Conservation (phyloP, 2,329 filamentous ascomycete genomes). For the Pyrenochaeta sp. region DNA sequence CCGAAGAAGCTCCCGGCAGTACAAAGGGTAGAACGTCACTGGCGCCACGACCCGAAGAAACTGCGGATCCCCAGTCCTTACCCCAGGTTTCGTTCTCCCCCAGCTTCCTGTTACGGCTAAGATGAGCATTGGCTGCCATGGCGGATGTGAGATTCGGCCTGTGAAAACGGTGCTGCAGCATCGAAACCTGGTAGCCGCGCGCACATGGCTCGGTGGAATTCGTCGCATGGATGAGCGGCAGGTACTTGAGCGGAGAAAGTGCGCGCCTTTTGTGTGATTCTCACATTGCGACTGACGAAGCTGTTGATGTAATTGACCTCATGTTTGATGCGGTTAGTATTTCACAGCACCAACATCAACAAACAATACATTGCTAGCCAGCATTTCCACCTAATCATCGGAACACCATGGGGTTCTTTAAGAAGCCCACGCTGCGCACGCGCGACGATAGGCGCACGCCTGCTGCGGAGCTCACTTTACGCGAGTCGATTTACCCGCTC, state of each 20-base stretch:
- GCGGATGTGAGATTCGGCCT: constrained; percentile 10
- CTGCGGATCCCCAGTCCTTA: constrained; percentile 26
- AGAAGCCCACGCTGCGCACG: constrained; percentile 38
- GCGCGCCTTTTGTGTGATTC: neutral
- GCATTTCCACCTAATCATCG: neutral
- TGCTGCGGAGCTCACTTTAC: constrained; percentile 69
- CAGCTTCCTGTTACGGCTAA: constrained; percentile 21
- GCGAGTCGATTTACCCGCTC: constrained; percentile 73
- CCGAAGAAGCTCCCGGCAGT: constrained; percentile 19
- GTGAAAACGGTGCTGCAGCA: constrained; percentile 13
- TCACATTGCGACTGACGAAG: neutral
- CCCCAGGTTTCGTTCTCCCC: constrained; percentile 29
- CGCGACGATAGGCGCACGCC: constrained; percentile 58
- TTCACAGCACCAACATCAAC: neutral
- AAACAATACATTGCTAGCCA: neutral
- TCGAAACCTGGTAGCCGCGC: constrained; percentile 11
- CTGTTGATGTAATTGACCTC: neutral
- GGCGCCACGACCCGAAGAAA: constrained; percentile 9
- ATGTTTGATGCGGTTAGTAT: neutral
- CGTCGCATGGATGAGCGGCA: constrained; percentile 4
- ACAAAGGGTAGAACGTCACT: constrained; percentile 6
- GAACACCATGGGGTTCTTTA: constrained; percentile 41
- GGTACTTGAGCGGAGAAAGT: constrained; percentile 17
- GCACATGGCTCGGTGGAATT: constrained; percentile 12
- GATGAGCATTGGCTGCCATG: constrained; percentile 25